Base-by-base conservation (phyloP, 1,139 yeast species). In the Saccharomyces hybrid region DNA sequence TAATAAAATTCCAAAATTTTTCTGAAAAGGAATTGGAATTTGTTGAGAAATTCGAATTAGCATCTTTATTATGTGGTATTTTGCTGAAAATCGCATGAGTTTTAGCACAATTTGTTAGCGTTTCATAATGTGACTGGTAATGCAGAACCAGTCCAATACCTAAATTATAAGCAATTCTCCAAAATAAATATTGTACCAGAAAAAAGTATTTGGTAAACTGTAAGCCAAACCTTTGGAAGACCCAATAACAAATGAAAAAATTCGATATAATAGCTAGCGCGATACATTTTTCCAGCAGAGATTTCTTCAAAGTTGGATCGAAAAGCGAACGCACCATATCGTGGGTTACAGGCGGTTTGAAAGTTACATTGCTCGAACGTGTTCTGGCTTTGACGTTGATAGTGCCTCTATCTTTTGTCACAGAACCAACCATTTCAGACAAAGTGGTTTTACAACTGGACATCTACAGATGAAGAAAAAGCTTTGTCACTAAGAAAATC, bases 251-350 rank as follows among this genome's bases (percentile, higher is more conserved):
- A 8, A 84, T 73, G 29, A 75, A 68, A 32, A 79, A 74, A 64
- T 86, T 86, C 5, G 79, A 70, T 2, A 75, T 60, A 52, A 88
- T 73, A 1, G 82, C 70, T 5, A 73, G 56, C 38, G 86, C 79
- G 55, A 88, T 87, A 38, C 79, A 61, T 23, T 79, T 60, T 66
- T 88, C 96, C 52, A 84, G 78, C 55, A 80, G 71, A 1, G 93
- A 84, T 68, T 88, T 89, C 52, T 80, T 77, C 52, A 87, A 72
- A 2, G 84, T 77, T 1, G 96, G 96, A 71, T 88, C 95, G 63
- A 88, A 83, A 52, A 88, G 73, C 1, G 95, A 84, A 60, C 89
- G 78, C 32, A 88, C 87, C 95, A 88, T 88, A 67, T 88, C 96
- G 64, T 85, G 87, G 27, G 96, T 88, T 61, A 81, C 81, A 2